Evolutionary conservation across 805 yeast genomes (phyloP).

Genomic region (Barnettozyma botsteinii): DNA sequence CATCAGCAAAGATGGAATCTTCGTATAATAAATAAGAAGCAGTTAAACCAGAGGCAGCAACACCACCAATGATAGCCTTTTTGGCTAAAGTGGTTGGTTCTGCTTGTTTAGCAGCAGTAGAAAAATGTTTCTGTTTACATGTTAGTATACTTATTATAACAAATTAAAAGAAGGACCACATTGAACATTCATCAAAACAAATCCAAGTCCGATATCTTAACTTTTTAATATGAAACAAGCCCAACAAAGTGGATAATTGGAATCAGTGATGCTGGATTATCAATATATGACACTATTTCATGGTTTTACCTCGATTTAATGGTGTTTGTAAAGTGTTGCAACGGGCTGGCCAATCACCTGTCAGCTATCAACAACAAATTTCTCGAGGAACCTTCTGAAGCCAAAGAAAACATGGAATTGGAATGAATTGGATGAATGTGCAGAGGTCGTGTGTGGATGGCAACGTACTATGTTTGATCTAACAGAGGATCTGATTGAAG

Average conservation of each 20-base stretch:
- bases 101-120: slow-evolving; percentile 33
- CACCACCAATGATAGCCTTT: slow-evolving; percentile 53
- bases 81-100: slow-evolving; percentile 32
- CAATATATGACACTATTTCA: background rate
- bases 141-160: slow-evolving; percentile 10
- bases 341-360: slow-evolving; percentile 8
- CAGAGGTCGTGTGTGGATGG: background rate
- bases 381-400: background rate
- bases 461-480: slow-evolving; percentile 27
- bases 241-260: too few species aligned
- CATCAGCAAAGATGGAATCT: slow-evolving; percentile 82
- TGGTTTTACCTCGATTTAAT: background rate
- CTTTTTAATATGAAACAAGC: too few species aligned
- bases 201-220: too few species aligned
- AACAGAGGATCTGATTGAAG: slow-evolving; percentile 28
- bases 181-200: too few species aligned
- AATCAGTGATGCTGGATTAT: background rate
- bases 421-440: background rate
- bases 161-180: background rate
- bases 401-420: background rate
- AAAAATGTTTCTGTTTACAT: slow-evolving; percentile 24
- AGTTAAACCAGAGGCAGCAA: slow-evolving; percentile 70
- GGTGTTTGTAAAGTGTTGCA: background rate
- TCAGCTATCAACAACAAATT: slow-evolving; percentile 8
- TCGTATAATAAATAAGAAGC: slow-evolving; percentile 79